Conservation (phyloP, 2,329 filamentous ascomycete genomes). For the Colletotrichum falcatum region DNA sequence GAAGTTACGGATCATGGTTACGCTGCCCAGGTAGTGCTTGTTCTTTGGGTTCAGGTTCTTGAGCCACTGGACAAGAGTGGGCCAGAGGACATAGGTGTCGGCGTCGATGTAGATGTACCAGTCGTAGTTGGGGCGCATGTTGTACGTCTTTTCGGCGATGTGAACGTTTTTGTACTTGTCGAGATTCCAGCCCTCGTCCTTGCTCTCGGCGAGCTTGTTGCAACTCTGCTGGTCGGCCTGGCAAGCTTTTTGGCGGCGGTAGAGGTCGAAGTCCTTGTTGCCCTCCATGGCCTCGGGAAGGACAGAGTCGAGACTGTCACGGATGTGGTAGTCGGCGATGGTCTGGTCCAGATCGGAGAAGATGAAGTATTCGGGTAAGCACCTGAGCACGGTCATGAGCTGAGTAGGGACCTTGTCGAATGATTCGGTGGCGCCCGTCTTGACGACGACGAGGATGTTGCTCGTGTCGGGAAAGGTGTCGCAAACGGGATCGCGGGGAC, state of each 20-base stretch:
- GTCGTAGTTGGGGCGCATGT: conserved; percentile 62
- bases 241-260: conserved; percentile 59
- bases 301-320: conserved; percentile 61
- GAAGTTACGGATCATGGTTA: conserved; percentile 55
- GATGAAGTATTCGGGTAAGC: conserved; percentile 63
- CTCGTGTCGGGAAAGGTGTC: conserved; percentile 57
- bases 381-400: conserved; percentile 64
- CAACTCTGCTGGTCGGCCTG: conserved; percentile 59
- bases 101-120: conserved; percentile 72
- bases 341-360: conserved; percentile 68
- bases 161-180: conserved; percentile 74
- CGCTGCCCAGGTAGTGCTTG: conserved; percentile 63
- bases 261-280: conserved; percentile 64
- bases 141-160: conserved; percentile 67
- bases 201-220: conserved; percentile 49
- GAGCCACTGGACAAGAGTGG: conserved; percentile 64
- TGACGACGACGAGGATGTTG: conserved; percentile 64
- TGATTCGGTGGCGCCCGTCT: conserved; percentile 68
- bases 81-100: conserved; percentile 68
- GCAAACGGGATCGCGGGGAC: conserved; percentile 48
- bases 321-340: conserved; percentile 58
- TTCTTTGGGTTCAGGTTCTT: conserved; percentile 55
- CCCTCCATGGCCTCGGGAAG: conserved; percentile 55
- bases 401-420: conserved; percentile 65
- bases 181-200: conserved; percentile 61